Evolutionary conservation across 805 yeast genomes (phyloP), one percentile per base, ranked within the genome.

Genomic region (Zygotorulaspora sp.): DNA sequence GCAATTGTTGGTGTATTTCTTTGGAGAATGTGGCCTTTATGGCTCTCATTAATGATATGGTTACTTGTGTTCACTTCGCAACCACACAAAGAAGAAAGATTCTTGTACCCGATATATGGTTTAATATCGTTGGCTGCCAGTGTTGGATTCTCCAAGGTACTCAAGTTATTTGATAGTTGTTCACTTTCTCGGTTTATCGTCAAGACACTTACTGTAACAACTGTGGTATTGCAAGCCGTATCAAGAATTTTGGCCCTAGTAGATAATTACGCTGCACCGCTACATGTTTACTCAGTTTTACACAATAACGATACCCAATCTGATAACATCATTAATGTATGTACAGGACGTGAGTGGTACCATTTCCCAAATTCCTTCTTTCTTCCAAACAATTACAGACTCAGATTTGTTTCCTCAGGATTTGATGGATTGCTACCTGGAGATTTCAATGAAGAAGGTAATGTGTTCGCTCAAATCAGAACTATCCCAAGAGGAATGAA

Each of bases 331-430:
- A 65, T 63, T 24, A 81, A 77, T 47, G 81, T 90, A 0, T 90
- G 97, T 61, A 71, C 83, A n/a, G 97, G 96, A 2, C 73, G 95
- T 41, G 97, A 90, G 63, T 89, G 97, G 97, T 87, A 86, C 54
- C 83, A 90, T 55, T 89, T 68, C 61, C 96, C 97, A 7, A 78
- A 84, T 1, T 88, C 96, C 0, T 84, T 88, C 57, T 86, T 89
- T 55, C 64, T 90, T 16, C 80, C 84, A 3, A 71, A 74, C 4
- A 66, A 75, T 40, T 71, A 71, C 50, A 65, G 96, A 47, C 64
- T 87, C 16, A 67, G 68, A 50, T 90, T 86, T 58, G 76, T 84
- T 7, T 66, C 70, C 39, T 79, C 87, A 40, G 92, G 90, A 1
- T 90, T 89, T 61, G 76, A 80, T 57, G 97, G 97, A 0, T 65